Base-by-base conservation (phyloP, 768 basidiomycete species). In the Russula dissimulans region DNA sequence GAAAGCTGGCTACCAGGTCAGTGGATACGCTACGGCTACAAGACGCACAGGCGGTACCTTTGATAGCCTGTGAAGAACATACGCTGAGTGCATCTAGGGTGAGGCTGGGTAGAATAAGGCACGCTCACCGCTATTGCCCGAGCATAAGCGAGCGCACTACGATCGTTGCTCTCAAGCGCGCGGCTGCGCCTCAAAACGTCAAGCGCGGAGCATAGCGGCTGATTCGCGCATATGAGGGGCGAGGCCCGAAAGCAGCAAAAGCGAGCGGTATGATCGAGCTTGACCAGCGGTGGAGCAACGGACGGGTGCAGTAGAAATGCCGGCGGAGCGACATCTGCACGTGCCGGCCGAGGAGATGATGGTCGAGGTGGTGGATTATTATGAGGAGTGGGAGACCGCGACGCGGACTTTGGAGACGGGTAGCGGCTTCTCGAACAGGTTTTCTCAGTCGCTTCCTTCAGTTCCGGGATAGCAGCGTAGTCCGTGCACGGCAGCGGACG, bases 71-170 rank as follows among this genome's bases (percentile, higher is more conserved):
- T 22, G 5, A 6, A 65, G 29, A 5, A 17, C 43, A 22, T 65
- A 58, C 57, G 41, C 42, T 50, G 36, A 48, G 29, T 18, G 8
- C 11, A 31, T 7, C 52, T 31, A 52, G 10, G 8, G 34, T 14
- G 48, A 45, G 32, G 71, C 83, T 64, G 31, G 17, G 45, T 3
- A 45, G 44, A n/a, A 26, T 26, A 26, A 26, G 9, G 15, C n/a
- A 34, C 14, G 9, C 60, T 53, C 68, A 86, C 86, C n/a, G 83
- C 77, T 63, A 90, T 83, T 2, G 86, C 83, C 50, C 88, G 78
- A 38, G 83, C 77, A 64, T 92, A 93, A 61, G 83, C 84, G 50
- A 92, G 71, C 43, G 84, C 82, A 65, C 86, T 89, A 32, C 81
- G 74, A 22, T 78, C 76, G 53, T 87, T 79, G 12, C 86, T 84